Conservation (phyloP, 257 asterid genomes). For the Solanum virginianum region DNA sequence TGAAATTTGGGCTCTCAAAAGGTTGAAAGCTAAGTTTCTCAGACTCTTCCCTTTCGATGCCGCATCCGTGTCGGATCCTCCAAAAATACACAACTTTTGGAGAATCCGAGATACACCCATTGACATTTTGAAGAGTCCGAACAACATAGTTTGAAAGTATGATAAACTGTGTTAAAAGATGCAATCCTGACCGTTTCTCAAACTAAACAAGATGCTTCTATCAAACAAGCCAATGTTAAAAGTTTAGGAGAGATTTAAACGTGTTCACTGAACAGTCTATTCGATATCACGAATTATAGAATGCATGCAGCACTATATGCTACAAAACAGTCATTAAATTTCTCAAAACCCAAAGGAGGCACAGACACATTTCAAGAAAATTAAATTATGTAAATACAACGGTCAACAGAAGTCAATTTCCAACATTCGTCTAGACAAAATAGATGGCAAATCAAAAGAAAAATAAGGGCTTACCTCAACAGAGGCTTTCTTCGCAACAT, state of each 20-base stretch:
- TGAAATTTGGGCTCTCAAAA: not conserved
- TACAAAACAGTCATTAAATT: not conserved
- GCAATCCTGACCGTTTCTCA: not conserved
- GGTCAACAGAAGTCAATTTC: not conserved
- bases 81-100: too few relatives aligned
- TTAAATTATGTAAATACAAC: not conserved
- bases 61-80: too few relatives aligned
- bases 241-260: not conserved
- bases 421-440: not conserved
- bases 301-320: not conserved
- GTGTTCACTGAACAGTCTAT: not conserved
- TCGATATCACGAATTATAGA: not conserved
- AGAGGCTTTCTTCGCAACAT: constrained; percentile 83
- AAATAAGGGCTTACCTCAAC: constrained; percentile 51
- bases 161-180: not conserved
- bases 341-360: not conserved
- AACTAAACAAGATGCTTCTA: not conserved
- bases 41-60: too few relatives aligned
- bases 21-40: not conserved
- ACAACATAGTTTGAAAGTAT: too few relatives aligned
- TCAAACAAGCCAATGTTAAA: not conserved
- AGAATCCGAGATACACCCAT: too few relatives aligned
- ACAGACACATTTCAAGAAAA: not conserved
- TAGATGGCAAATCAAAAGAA: not conserved
- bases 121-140: too few relatives aligned